These are phyloP conservation scores for Claviceps capensis DNA, from an alignment of 2,329 filamentous ascomycete genomes.

Conservation along the genomic window DNA sequence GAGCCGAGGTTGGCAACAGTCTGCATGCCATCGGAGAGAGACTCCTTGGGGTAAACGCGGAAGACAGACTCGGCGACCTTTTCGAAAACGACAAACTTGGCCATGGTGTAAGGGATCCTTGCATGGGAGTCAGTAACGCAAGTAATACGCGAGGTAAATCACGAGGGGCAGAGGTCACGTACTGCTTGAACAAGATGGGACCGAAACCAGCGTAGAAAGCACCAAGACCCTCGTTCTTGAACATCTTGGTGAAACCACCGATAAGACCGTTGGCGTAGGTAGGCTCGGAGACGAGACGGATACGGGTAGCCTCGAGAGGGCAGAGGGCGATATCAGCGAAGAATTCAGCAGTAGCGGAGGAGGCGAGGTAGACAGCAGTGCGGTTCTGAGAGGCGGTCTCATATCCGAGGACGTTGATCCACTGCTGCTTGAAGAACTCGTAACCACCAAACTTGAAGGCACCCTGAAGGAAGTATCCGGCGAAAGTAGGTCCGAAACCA, in stretches of 20 bases:
- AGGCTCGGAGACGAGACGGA: constrained; percentile 81
- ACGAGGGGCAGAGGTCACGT: constrained; percentile 10
- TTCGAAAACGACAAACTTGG: constrained; percentile 91
- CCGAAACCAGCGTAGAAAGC: constrained; percentile 90
- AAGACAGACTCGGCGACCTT: constrained; percentile 70
- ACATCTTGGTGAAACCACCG: constrained; percentile 70
- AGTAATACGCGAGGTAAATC: not conserved
- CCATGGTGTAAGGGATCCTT: constrained; percentile 84
- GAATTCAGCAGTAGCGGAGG: constrained; percentile 51
- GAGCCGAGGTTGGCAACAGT: constrained; percentile 65
- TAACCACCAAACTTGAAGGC: constrained; percentile 91
- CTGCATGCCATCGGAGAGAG: constrained; percentile 53
- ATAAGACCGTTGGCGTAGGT: constrained; percentile 71
- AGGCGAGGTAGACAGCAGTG: constrained; percentile 67
- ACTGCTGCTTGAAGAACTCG: constrained; percentile 92
- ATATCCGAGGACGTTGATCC: constrained; percentile 65
- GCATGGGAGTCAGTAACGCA: not conserved
- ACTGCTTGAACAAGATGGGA: constrained; percentile 56
- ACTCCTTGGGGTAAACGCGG: constrained; percentile 55
- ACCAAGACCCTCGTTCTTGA: constrained; percentile 67
- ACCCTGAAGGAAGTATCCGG: constrained; percentile 89
- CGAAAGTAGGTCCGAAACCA: constrained; percentile 71
- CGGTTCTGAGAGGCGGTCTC: constrained; percentile 68
- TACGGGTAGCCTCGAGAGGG: constrained; percentile 86
- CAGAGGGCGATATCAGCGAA: constrained; percentile 73